Evolutionary conservation across 2,329 filamentous ascomycete species (phyloP).

Genomic region (Ceratocystis colombiana): DNA sequence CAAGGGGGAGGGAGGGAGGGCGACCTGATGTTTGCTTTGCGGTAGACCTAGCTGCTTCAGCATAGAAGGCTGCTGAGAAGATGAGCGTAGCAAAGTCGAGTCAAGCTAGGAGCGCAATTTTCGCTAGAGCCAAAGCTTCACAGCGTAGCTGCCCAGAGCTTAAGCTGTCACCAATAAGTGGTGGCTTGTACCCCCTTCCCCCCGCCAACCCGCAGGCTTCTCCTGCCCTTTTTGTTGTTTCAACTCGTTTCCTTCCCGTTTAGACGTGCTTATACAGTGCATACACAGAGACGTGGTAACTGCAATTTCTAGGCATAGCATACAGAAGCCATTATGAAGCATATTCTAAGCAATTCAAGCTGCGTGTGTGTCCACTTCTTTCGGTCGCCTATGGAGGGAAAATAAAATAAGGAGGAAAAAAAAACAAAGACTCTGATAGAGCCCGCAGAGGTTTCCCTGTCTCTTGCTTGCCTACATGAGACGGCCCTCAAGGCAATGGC

Average conservation of each 20-base stretch:
- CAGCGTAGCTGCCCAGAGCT: neutral
- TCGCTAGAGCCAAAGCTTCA: neutral
- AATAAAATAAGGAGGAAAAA: no score
- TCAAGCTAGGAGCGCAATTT: neutral
- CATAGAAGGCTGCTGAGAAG: no score
- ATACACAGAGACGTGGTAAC: neutral
- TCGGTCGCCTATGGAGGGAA: no score
- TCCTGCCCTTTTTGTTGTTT: neutral
- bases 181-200: neutral
- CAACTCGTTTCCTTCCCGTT: neutral
- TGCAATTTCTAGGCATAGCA: no score
- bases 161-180: slow-evolving; percentile 2
- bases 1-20: no score
- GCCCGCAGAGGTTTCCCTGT: neutral
- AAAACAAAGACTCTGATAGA: no score
- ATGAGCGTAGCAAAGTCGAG: neutral
- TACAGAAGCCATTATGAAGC: no score
- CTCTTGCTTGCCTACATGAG: slow-evolving; percentile 3
- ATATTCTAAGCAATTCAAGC: no score
- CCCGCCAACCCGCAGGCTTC: neutral
- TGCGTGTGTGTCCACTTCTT: no score
- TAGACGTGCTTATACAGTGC: neutral
- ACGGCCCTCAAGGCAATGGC: neutral
- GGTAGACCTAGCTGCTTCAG: no score
- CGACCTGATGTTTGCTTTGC: no score